Base-by-base conservation (phyloP, 306 rosid genomes). In the Corylus americana region DNA sequence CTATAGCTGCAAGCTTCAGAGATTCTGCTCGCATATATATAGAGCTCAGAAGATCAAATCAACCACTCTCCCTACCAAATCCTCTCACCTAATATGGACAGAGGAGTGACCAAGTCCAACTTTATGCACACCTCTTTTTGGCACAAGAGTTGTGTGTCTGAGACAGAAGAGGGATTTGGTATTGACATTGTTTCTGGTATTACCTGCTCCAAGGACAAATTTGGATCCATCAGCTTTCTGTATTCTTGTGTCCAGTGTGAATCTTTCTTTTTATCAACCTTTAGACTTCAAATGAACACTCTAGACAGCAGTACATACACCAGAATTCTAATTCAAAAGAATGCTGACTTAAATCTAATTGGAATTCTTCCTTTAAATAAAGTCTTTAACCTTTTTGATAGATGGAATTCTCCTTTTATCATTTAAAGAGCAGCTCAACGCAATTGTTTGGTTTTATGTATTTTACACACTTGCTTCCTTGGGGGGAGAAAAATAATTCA, bases 11-110 rank as follows among this genome's bases (percentile, higher is more conserved):
- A 58, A 78, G 75, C 64, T 77, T 67, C 49, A 39, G 67, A 74
- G 74, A 80, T n/a, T 77, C 57, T 8, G 70, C 77, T 78, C 70
- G 82, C 76, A 73, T 70, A 76, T 13, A 73, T 69, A 86, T 79
- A 82, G 80, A 50, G 75, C 73, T 77, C 31, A 71, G 37, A 35
- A 57, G 63, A 81, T 78, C 22, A 83, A 86, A 80, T 72, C 75
- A 89, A 82, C 83, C 86, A 78, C 89, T 79, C 73, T 74, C 75
- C 70, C 78, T 77, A 85, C 88, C 89, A 79, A 90, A 77, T 88
- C 87, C 85, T 82, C 79, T 63, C 31, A 86, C 83, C 87, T 78
- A 74, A 76, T 78, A 66, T 54, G 78, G 58, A 77, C 73, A 39
- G 78, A 79, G 78, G 54, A n/a, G 50, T 73, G 90, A 92, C 94